phyloP scores from a whole-genome alignment of 306 rosid genomes.

The Prunus fruticosa region DNA sequence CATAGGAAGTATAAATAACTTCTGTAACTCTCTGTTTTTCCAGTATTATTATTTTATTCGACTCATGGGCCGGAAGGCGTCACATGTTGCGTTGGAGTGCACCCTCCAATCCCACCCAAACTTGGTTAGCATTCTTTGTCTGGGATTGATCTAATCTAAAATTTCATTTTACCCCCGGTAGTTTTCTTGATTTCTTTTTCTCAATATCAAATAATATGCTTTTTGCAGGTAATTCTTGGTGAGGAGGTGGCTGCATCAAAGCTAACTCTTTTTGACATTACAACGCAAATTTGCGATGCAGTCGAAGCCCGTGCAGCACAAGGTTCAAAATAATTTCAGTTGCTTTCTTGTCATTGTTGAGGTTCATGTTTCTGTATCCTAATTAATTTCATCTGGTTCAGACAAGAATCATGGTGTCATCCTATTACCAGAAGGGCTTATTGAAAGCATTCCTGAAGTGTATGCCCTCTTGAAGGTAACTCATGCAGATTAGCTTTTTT shows the following conservation, averaged over 20 bases:
- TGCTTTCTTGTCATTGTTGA: background rate
- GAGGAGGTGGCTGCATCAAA: conserved; percentile 97
- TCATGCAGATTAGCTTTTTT: background rate
- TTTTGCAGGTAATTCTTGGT: conserved; percentile 84
- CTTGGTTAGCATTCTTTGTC: conserved; percentile 51
- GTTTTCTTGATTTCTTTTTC: conserved; percentile 7
- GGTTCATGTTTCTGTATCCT: conserved; percentile 14
- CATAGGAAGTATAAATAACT: background rate
- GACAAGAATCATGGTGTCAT: conserved; percentile 96
- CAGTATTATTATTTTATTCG: conserved; percentile 95
- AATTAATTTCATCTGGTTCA: conserved; percentile 30
- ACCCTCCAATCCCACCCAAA: conserved; percentile 98
- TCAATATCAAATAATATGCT: conserved; percentile 8
- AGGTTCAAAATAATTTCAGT: conserved; percentile 50
- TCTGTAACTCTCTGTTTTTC: conserved; percentile 18
- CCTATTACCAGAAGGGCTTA: conserved; percentile 77
- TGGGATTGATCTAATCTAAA: conserved; percentile 5
- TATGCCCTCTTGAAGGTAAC: conserved; percentile 91
- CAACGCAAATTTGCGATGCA: conserved; percentile 85
- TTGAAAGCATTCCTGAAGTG: conserved; percentile 98
- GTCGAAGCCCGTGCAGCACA: conserved; percentile 88
- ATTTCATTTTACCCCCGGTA: background rate
- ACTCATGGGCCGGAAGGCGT: conserved; percentile 98
- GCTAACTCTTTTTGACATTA: conserved; percentile 83
- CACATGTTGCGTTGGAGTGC: conserved; percentile 97